Evolutionary conservation across 2,329 filamentous ascomycete species (phyloP), one percentile per base, ranked within the genome.

Genomic region (Colletotrichum spaethianum): DNA sequence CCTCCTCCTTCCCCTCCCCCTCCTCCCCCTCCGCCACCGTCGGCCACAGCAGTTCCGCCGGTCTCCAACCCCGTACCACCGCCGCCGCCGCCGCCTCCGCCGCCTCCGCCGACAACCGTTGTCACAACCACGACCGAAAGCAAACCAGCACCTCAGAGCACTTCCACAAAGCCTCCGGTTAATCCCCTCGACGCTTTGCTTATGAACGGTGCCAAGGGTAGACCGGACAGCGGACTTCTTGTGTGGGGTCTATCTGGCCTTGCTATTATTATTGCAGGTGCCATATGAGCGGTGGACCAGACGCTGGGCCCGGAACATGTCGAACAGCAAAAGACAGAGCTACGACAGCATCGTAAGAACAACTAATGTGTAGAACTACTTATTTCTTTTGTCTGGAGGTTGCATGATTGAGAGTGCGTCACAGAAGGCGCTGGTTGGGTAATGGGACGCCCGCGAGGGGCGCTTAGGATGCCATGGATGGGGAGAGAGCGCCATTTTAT

Each of bases 331-430:
- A 42, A 20, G 4, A 31, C 26, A n/a, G 36, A 31, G 33, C n/a
- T 42, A 33, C 18, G 18, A 48, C 26, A 61, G 40, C 28, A 20
- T 55, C 26, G 28, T 38, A 57, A 40, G 33, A 61, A n/a, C 26
- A 68, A 56, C 57, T 71, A 71, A 71, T 71, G 66, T 71, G 57
- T 68, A 71, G 16, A 33, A 71, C 20, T 56, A 71, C 12, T 18
- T 18, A 38, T 68, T 71, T 44, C 38, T 31, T 63, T 68, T 71
- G 57, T 68, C 18, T 14, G 11, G 12, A 33, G 40, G 33, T 16
- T 36, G 31, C 36, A 53, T 53, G 18, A 48, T 23, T 26, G 42
- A 8, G 31, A 31, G 20, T 40, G 63, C 56, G 56, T 55, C n/a
- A 57, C 36, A 33, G n/a, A 46, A 63, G 33, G 42, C 36, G 57